phyloP scores from a whole-genome alignment of 169 alveolate species.

The Cryptosporidium baileyi region DNA sequence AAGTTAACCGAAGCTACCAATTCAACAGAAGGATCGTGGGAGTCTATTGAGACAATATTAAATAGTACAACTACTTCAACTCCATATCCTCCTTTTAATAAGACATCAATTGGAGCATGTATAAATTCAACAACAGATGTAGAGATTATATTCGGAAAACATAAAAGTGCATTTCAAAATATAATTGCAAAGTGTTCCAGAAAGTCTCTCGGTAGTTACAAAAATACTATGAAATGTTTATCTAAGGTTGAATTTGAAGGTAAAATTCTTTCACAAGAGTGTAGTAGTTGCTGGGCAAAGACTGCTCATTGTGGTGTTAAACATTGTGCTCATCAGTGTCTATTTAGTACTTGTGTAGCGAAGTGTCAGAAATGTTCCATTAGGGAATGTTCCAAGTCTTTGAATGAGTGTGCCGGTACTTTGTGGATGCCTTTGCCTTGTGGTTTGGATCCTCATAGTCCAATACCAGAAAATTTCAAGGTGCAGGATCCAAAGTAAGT shows the following conservation, averaged over 20 bases:
- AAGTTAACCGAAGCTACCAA: too few relatives aligned
- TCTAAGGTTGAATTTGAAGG: constrained; percentile 7
- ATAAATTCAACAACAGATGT: constrained; percentile 27
- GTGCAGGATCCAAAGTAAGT: constrained; percentile 11
- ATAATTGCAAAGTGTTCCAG: constrained; percentile 48
- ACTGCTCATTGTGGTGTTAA: constrained; percentile 60
- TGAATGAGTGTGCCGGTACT: constrained; percentile 66
- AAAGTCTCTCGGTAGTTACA: constrained; percentile 49
- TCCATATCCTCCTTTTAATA: constrained; percentile 43
- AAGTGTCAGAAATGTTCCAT: constrained; percentile 56
- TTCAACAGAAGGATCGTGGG: too few relatives aligned
- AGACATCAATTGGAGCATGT: constrained; percentile 24
- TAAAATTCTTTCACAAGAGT: not conserved
- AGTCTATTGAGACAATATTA: not conserved
- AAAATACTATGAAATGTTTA: constrained; percentile 28
- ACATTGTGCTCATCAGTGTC: constrained; percentile 52
- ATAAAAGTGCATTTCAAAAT: constrained; percentile 10
- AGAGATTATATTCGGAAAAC: not conserved
- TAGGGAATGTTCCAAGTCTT: constrained; percentile 12
- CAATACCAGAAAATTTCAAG: constrained; percentile 42
- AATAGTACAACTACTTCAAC: constrained; percentile 1
- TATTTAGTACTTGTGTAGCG: constrained; percentile 40
- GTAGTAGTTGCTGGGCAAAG: constrained; percentile 55
- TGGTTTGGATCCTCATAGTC: constrained; percentile 41
- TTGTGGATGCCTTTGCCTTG: constrained; percentile 65